Base-by-base conservation (phyloP, 805 yeast species). In the Jamesozyma gamospora region DNA sequence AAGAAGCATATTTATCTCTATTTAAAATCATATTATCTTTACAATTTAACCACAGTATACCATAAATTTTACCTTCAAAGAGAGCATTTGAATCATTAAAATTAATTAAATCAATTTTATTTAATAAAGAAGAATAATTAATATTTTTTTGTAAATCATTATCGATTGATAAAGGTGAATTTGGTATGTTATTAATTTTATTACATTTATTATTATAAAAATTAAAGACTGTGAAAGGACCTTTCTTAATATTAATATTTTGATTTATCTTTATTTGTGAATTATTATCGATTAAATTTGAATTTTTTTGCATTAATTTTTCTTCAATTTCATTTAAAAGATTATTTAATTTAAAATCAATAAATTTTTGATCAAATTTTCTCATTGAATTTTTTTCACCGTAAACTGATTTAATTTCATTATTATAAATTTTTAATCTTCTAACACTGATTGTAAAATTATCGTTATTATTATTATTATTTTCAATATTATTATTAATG, bases 361-460 rank as follows among this genome's bases (percentile, higher is more conserved):
- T 56, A 14, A 28, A 35, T 18, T 45, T 48, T 35, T 51, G 57
- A 13, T 42, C 50, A 36, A 45, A 53, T 13, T 45, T 41, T 3
- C 35, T 40, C n/a, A n/a, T n/a, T n/a, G n/a, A n/a, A n/a, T 9
- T 32, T 18, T 4, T 28, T 15, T 2, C 16, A 13, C 55, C 55
- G 30, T 47, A 53, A 3, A 56, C 55, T 26, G 56, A 50, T 11
- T 34, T 40, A 9, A 54, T 42, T 2, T 47, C 51, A 33, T 56
- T 57, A 26, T 58, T 49, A 41, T 59, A 59, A 13, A 55, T 49
- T 41, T 50, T 52, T 15, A 57, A 49, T 28, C 62, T 44, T 36
- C 64, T 48, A 7, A 55, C 51, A 41, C 62, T 59, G 11, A 55
- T 50, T 2, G 62, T 56, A 37, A 51, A 56, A 3, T 44, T 44